Evolutionary conservation across 495 filamentous ascomycete species (phyloP).

Genomic region (Penicillium ochrochloron): DNA sequence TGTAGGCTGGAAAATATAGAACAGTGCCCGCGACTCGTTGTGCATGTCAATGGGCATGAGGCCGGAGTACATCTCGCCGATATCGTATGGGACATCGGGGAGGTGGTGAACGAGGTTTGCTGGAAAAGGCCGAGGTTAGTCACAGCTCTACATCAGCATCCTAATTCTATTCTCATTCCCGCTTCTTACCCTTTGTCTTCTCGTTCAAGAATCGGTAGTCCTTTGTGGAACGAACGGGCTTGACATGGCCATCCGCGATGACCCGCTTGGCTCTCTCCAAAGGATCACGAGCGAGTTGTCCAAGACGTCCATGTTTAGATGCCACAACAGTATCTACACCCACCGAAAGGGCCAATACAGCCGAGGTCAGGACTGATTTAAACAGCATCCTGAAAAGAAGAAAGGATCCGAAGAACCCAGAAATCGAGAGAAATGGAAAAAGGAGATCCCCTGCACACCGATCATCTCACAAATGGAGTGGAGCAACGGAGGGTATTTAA

Average conservation of each 20-base stretch:
- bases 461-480: not conserved
- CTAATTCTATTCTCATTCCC: not conserved
- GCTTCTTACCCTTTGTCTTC: constrained; percentile 42
- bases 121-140: constrained; percentile 21
- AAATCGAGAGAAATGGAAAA: not conserved
- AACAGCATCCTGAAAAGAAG: constrained; percentile 33
- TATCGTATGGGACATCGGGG: constrained; percentile 72
- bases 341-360: constrained; percentile 34
- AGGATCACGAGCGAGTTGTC: constrained; percentile 75
- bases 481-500: constrained; percentile 7
- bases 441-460: constrained; percentile 4
- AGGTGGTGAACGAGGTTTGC: constrained; percentile 69
- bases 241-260: constrained; percentile 54
- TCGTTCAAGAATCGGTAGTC: constrained; percentile 45
- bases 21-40: constrained; percentile 52
- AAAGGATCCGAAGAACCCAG: not conserved
- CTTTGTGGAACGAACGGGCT: constrained; percentile 22
- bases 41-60: constrained; percentile 68
- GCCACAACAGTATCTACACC: constrained; percentile 34
- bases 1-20: constrained; percentile 57
- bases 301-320: constrained; percentile 40
- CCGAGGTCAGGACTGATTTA: constrained; percentile 35
- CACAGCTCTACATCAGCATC: not conserved
- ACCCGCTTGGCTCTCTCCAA: constrained; percentile 80
- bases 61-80: constrained; percentile 79